Evolutionary conservation across 2,329 filamentous ascomycete genomes (phyloP), one percentile per base, ranked within the genome.

Genomic region (Aspergillus phoenicis): DNA sequence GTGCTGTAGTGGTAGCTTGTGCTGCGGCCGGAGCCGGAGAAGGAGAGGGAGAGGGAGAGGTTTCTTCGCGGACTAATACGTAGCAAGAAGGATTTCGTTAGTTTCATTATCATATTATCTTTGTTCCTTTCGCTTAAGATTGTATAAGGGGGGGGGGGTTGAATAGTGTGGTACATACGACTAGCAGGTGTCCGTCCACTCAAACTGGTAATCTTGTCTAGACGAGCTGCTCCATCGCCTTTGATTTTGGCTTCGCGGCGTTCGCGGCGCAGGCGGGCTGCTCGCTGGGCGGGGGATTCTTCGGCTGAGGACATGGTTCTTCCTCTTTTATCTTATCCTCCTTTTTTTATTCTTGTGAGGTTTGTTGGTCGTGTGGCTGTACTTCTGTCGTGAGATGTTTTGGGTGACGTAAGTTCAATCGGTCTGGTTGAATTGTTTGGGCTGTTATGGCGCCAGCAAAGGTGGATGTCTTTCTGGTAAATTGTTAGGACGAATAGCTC

Each of bases 231-330:
- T 57, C 85, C 86, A 62, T 82, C 82, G 49, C 82, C 81, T 64
- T 80, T 81, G 70, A 88, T 84, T 75, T 88, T 89, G 59, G 85
- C 85, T 68, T 87, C 83, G 17, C 86, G 82, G 62, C 86, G 85
- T 72, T 89, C 86, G 62, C 86, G 84, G 45, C 87, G 84, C 58
- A 87, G 78, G 51, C 86, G 84, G 53, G 86, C 85, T 67, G 85
- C 81, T 64, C 73, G 71, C 62, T 82, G 80, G 17, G 78, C 77
- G 15, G 80, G 78, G 1, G 80, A 80, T 69, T 82, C 80, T 58
- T 80, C 78, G 26, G 70, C 45, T 4, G 71, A 69, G 15, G 75
- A 75, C 75, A 78, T 36, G 45, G 28, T 38, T 51, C 10, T 36
- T 36, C 11, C 28, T 30, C 10, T 20, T 26, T 26, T 26, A 3